Conservation (phyloP, 176 grass and related monocot genomes). For the Lolium rigidum region DNA sequence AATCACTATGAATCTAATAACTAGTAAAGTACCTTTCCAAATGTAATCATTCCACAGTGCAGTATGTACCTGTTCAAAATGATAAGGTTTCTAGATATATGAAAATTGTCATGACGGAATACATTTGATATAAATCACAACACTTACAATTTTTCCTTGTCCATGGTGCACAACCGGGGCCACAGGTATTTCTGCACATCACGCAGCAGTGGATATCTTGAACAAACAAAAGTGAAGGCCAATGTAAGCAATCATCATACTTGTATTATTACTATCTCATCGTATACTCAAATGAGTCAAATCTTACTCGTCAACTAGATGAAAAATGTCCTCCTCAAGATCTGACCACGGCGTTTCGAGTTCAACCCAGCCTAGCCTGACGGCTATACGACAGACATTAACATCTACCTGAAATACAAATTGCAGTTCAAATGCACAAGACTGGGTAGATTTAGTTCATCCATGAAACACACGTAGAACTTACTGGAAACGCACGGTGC, state of each 20-base stretch:
- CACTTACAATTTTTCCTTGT: not conserved
- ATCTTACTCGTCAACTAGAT: not conserved
- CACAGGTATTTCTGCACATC: not conserved
- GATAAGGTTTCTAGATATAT: not conserved
- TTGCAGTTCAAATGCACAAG: not conserved
- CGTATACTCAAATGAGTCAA: not conserved
- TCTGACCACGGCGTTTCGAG: not conserved
- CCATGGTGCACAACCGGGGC: not conserved
- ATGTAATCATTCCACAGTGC: no score
- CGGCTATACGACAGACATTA: not conserved
- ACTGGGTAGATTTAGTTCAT: not conserved
- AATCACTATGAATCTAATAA: no score
- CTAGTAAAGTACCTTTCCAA: no score
- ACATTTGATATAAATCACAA: not conserved
- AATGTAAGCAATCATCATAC: not conserved
- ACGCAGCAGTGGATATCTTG: not conserved
- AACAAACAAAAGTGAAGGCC: not conserved
- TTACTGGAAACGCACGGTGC: no score
- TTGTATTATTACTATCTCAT: not conserved
- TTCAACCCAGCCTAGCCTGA: not conserved
- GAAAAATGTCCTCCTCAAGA: not conserved
- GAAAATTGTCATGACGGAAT: no score
- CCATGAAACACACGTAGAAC: not conserved
- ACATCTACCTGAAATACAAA: not conserved
- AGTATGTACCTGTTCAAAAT: not conserved